Evolutionary conservation across 768 basidiomycete genomes (phyloP), one percentile per base, ranked within the genome.

Genomic region (Kondoa malvinella): DNA sequence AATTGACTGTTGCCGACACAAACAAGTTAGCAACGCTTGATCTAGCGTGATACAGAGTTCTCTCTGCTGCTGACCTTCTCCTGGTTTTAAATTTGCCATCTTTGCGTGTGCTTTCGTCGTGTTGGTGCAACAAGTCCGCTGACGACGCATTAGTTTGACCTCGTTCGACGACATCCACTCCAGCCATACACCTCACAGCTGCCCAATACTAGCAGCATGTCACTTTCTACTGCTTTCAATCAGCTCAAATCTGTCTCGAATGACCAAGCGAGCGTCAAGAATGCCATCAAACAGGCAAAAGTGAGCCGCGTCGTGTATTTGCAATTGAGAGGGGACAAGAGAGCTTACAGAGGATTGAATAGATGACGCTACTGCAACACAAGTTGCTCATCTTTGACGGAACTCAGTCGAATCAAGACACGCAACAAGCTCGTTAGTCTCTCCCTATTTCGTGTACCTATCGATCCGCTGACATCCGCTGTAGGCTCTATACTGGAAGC

Each of bases 401-500:
- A 31, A 3, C 61, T 3, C 15, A 27, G 3, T 3, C 27, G 12
- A n/a, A 63, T 29, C 29, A 27, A 27, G 26, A 67, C 30, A 25
- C 8, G 17, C 29, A 30, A 30, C 1, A 21, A 31, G 66, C 57
- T 29, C 58, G 58, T 60, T 4, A 60, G 58, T 60, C n/a, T n/a
- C n/a, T n/a, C 14, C 58, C 4, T 31, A 25, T 60, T 14, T 14
- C 58, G 8, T 60, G 58, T 31, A 14, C n/a, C 15, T 25, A 8
- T 29, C 15, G 30, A 14, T 31, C 12, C 25, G 30, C 66, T 1
- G n/a, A 15, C 3, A 16, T 15, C 0, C 34, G 1, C 4, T 1
- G 34, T 77, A 92, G 91, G 94, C 69, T 90, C 92, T 70, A 88
- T 95, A 68, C 86, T 99, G 68, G 94, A 96, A 80, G 86, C 96